Conservation (phyloP, 805 yeast species). For the Nakazawaea laoshanensis region DNA sequence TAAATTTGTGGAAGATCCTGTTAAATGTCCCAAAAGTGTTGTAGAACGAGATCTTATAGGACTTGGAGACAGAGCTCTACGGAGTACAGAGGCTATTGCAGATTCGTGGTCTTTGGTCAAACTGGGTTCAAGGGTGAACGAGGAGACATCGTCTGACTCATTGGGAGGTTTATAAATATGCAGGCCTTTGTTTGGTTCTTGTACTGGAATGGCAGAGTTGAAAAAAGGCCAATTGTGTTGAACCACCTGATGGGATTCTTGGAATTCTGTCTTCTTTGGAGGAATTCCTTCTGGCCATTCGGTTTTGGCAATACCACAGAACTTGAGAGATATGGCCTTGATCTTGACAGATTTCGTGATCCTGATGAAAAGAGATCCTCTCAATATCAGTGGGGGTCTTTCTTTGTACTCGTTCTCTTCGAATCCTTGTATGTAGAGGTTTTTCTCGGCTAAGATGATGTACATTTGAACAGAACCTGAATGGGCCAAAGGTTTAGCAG, state of each 20-base stretch:
- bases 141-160: constrained; percentile 25
- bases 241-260: constrained; percentile 58
- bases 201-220: constrained; percentile 23
- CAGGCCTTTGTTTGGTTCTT: constrained; percentile 28
- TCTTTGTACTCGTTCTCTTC: constrained; percentile 51
- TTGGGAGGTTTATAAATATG: constrained; percentile 30
- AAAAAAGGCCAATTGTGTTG: constrained; percentile 91
- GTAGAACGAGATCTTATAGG: constrained; percentile 10
- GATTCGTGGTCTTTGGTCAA: constrained; percentile 14
- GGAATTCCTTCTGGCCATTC: constrained; percentile 99
- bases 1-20: constrained; percentile 4
- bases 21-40: constrained; percentile 7
- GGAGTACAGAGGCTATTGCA: constrained; percentile 19
- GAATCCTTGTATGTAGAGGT: constrained; percentile 76
- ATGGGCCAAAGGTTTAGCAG: constrained; percentile 47
- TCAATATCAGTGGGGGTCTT: constrained; percentile 67
- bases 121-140: constrained; percentile 25
- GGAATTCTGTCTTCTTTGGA: constrained; percentile 63
- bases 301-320: constrained; percentile 66
- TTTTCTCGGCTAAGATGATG: constrained; percentile 72
- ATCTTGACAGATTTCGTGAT: constrained; percentile 66
- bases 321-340: constrained; percentile 50
- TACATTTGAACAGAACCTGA: constrained; percentile 64
- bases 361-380: constrained; percentile 72
- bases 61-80: constrained; percentile 18